Base-by-base conservation (phyloP, 805 yeast species). In the Jamesozyma lodderae region DNA sequence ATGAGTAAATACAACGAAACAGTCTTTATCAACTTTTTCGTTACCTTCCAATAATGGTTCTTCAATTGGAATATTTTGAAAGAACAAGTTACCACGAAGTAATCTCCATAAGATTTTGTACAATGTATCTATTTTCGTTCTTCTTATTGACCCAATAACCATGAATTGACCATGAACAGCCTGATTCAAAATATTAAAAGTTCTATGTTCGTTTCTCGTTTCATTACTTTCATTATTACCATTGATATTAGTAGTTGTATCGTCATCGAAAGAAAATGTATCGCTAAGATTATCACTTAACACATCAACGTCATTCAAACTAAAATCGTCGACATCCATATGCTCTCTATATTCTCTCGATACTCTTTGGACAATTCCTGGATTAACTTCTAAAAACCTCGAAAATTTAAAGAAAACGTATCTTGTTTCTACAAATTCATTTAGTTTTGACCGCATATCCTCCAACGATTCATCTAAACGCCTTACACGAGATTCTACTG, bases 71-170 rank as follows among this genome's bases (percentile, higher is more conserved):
- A 73, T 72, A 45, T 81, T 73, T 48, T 79, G 79, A 59, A 88
- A 74, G 53, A 73, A 85, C 47, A 94, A 67, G 59, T 92, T 92
- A 54, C 98, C 98, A 59, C 98, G 77, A 45, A 90, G 71, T 15
- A 86, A 77, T 63, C 99, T 75, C 95, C 96, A 92, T 34, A 87
- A 64, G 40, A 92, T 85, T 51, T 78, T 82, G 56, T 87, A 87
- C 45, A 92, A 67, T 2, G 80, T 68, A 13, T 71, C 74, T 20
- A 86, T 69, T 53, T 81, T 82, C 9, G 68, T 74, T 51, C 92
- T 72, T 31, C 77, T 71, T 33, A 92, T 79, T 11, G 90, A 88
- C 37, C 97, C 98, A 7, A 92, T 75, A 24, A 66, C 44, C 54
- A 59, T 54, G 20, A 47, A 56, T 31, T 48, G 54, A 26, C 52